phyloP scores from a whole-genome alignment of 495 filamentous ascomycete species.

The Tuber umbilicatum region DNA sequence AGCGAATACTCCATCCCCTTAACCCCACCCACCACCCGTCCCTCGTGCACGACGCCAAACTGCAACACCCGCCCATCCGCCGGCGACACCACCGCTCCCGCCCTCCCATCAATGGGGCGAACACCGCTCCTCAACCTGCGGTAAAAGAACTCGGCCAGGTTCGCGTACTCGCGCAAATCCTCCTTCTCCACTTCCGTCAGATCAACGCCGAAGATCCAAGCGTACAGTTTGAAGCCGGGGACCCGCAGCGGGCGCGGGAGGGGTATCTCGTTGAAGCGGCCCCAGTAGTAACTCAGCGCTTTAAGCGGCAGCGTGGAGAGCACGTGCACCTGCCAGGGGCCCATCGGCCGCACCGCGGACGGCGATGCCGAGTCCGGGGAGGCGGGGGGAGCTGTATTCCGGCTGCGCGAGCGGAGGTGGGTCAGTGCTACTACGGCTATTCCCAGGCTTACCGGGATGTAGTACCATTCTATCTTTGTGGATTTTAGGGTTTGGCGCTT shows the following conservation, averaged over 20 bases:
- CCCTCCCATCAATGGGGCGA: constrained; percentile 77
- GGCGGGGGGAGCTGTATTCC: background rate
- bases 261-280: constrained; percentile 84
- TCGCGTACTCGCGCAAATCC: constrained; percentile 82
- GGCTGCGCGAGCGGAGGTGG: constrained; percentile 60
- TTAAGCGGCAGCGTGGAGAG: constrained; percentile 96
- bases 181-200: constrained; percentile 78
- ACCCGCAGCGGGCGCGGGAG: constrained; percentile 85
- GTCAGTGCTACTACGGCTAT: constrained; percentile 77
- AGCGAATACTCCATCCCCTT: constrained; percentile 98
- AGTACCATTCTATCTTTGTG: constrained; percentile 86
- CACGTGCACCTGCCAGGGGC: constrained; percentile 75
- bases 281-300: constrained; percentile 87
- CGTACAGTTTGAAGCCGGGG: constrained; percentile 93
- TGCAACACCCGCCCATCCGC: constrained; percentile 87
- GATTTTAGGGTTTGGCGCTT: constrained; percentile 53
- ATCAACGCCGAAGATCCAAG: constrained; percentile 82
- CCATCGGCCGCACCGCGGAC: constrained; percentile 19
- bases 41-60: constrained; percentile 82
- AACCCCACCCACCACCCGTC: constrained; percentile 88
- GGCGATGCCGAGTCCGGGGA: background rate
- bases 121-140: constrained; percentile 81
- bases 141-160: constrained; percentile 96
- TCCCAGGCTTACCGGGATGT: constrained; percentile 87
- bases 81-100: constrained; percentile 71